Base-by-base conservation (phyloP, 2,329 filamentous ascomycete species). In the Aspergillus aculeatinus region DNA sequence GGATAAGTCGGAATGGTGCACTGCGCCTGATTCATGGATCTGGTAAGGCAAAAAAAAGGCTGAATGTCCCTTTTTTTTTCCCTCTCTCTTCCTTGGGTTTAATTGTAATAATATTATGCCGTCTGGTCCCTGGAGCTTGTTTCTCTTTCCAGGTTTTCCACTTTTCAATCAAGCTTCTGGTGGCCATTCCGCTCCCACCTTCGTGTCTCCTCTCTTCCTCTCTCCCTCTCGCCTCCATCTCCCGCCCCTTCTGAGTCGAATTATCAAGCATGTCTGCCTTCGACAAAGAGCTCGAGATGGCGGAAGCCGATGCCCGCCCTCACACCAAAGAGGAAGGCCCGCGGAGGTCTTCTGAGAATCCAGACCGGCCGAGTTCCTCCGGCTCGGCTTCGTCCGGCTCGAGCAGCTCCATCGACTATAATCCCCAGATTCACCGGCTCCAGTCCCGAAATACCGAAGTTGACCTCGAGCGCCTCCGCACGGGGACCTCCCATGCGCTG, bases 361-460 rank as follows among this genome's bases (percentile, higher is more conserved):
- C 31, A 10, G 59, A 47, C 4, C 31, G 59, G 29, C 59, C 55
- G 7, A 35, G 31, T 2, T 53, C 56, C 5, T 61, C 56, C 33
- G 57, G 48, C 21, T 51, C 53, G 11, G 39, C 31, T 6, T 70
- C 69, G 6, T 58, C 65, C 6, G 62, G 63, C 23, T 69, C 68
- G 2, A 71, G 68, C 55, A 72, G 65, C 58, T 72, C 67, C 2
- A 62, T 71, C 11, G 63, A 69, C 19, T 69, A 70, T 60, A 63
- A 70, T n/a, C 61, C 66, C 7, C 67, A 66, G 55, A 55, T 73
- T 11, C 67, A 67, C 33, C 60, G 67, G 12, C 51, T 73, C 14
- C 70, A 71, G 47, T 73, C 71, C 29, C 70, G 70, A 33, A 69
- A 67, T 31, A 73, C 71, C 29, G 71, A 73, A 51, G 33, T 70